These are phyloP conservation scores for Protea cynaroides DNA, from an alignment of 164 flowering plant species.

Conservation along the genomic window DNA sequence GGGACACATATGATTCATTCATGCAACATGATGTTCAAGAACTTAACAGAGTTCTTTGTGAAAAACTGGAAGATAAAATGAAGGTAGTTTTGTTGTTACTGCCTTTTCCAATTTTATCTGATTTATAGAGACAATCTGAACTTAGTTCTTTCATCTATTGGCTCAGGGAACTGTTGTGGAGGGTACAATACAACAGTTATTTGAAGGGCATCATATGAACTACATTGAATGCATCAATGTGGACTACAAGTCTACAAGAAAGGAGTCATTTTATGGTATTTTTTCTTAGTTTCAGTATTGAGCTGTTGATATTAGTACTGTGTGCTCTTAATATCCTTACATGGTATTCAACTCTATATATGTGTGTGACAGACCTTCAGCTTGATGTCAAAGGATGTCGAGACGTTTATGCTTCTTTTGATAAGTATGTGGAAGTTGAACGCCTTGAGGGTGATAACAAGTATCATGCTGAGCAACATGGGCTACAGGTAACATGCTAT, in stretches of 20 bases:
- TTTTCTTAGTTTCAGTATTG: slow-evolving; percentile 1
- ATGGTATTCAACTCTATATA: background rate
- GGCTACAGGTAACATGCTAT: slow-evolving; percentile 46
- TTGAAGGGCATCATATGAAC: slow-evolving; percentile 71
- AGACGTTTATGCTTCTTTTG: slow-evolving; percentile 77
- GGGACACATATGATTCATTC: slow-evolving; percentile 58
- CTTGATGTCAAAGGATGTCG: slow-evolving; percentile 74
- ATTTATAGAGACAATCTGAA: background rate
- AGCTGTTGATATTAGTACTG: background rate
- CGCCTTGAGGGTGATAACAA: slow-evolving; percentile 66
- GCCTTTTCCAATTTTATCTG: background rate
- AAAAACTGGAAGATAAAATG: slow-evolving; percentile 67
- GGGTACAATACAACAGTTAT: slow-evolving; percentile 70
- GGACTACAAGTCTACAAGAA: slow-evolving; percentile 62
- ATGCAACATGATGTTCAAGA: slow-evolving; percentile 65
- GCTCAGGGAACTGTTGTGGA: slow-evolving; percentile 69
- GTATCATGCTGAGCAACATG: slow-evolving; percentile 63
- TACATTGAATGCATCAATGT: slow-evolving; percentile 71
- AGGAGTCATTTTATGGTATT: slow-evolving; percentile 66
- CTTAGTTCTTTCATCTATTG: background rate
- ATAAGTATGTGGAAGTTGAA: slow-evolving; percentile 69
- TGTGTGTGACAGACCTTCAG: slow-evolving; percentile 42
- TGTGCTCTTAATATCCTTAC: background rate
- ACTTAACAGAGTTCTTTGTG: slow-evolving; percentile 54
- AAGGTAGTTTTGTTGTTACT: slow-evolving; percentile 29